phyloP scores from a whole-genome alignment of 371 early-diverging fungal species.

The Zychaea mexicana region DNA sequence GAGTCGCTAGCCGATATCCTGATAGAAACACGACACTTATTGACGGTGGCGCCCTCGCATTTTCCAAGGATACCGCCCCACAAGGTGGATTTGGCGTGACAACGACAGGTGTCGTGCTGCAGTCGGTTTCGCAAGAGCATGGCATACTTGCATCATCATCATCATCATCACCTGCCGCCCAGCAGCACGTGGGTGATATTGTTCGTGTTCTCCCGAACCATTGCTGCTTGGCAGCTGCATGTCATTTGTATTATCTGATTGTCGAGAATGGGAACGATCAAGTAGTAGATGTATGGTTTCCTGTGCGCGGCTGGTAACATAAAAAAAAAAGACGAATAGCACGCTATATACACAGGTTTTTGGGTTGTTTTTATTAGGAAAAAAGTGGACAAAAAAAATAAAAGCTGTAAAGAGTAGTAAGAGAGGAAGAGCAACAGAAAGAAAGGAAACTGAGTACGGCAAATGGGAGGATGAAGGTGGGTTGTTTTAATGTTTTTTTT shows the following conservation, averaged over 20 bases:
- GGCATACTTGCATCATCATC: slow-evolving; percentile 27
- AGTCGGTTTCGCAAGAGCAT: slow-evolving; percentile 39
- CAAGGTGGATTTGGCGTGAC: slow-evolving; percentile 44
- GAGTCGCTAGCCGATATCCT: slow-evolving; percentile 40
- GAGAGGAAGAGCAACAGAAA: neutral
- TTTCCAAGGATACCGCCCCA: slow-evolving; percentile 47
- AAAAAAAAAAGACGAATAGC: neutral
- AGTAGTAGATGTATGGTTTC: slow-evolving; percentile 50
- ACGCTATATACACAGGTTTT: slow-evolving; percentile 3
- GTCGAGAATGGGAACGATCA: slow-evolving; percentile 34
- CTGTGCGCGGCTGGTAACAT: slow-evolving; percentile 47
- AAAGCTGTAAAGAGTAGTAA: neutral
- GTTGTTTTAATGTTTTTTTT: too few relatives aligned
- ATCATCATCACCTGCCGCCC: slow-evolving; percentile 3
- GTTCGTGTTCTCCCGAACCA: slow-evolving; percentile 43
- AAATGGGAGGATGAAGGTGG: too few relatives aligned
- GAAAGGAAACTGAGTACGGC: neutral
- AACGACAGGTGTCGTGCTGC: slow-evolving; percentile 10
- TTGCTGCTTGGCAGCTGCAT: slow-evolving; percentile 42
- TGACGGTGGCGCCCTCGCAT: slow-evolving; percentile 48
- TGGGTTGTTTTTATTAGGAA: neutral
- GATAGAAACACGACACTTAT: slow-evolving; percentile 35
- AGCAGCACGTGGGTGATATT: slow-evolving; percentile 26
- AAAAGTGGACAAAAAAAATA: slow-evolving; percentile 4
- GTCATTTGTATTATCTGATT: slow-evolving; percentile 38